Conservation (phyloP, 208 protist species). For the Leishmania martiniquensis region DNA sequence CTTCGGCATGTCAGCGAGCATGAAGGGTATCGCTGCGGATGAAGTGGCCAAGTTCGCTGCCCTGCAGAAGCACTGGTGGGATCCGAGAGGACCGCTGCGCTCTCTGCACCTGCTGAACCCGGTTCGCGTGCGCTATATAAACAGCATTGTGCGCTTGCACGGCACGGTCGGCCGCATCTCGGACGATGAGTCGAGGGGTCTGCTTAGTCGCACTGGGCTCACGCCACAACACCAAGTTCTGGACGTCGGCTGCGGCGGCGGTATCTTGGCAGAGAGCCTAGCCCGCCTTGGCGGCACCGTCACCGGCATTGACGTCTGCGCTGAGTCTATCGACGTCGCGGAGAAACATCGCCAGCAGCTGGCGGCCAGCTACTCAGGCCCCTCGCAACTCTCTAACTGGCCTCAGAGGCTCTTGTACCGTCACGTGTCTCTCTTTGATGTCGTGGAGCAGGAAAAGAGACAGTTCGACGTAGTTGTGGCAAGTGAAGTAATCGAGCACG, state of each 20-base stretch:
- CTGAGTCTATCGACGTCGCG: slow-evolving; percentile 83
- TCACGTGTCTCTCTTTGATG: slow-evolving; percentile 54
- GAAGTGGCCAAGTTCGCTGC: slow-evolving; percentile 84
- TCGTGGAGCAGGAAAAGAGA: slow-evolving; percentile 30
- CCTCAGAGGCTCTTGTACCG: slow-evolving; percentile 28
- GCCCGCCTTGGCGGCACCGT: slow-evolving; percentile 89
- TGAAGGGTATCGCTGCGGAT: slow-evolving; percentile 52
- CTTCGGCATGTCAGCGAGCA: slow-evolving; percentile 7
- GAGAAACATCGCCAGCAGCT: slow-evolving; percentile 26
- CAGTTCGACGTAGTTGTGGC: slow-evolving; percentile 86
- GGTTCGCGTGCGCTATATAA: slow-evolving; percentile 86
- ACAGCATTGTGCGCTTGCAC: slow-evolving; percentile 44
- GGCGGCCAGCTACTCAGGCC: slow-evolving; percentile 3
- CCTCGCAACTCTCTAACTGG: slow-evolving; percentile 21
- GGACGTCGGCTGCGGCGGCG: slow-evolving; percentile 94
- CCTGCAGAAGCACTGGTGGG: slow-evolving; percentile 88
- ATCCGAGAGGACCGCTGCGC: slow-evolving; percentile 83
- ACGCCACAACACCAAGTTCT: slow-evolving; percentile 50
- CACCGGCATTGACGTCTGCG: slow-evolving; percentile 90
- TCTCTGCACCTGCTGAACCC: slow-evolving; percentile 94
- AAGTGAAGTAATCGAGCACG: slow-evolving; percentile 95
- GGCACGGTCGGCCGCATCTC: slow-evolving; percentile 25
- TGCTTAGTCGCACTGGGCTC: slow-evolving; percentile 20
- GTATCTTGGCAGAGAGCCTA: slow-evolving; percentile 90
- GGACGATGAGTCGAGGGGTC: slow-evolving; percentile 11